Percentiles rank a stretch among this genome's conserved stretches.
phyloP scores from a whole-genome alignment of 768 basidiomycete species.

The Cystobasidium onofrii region DNA sequence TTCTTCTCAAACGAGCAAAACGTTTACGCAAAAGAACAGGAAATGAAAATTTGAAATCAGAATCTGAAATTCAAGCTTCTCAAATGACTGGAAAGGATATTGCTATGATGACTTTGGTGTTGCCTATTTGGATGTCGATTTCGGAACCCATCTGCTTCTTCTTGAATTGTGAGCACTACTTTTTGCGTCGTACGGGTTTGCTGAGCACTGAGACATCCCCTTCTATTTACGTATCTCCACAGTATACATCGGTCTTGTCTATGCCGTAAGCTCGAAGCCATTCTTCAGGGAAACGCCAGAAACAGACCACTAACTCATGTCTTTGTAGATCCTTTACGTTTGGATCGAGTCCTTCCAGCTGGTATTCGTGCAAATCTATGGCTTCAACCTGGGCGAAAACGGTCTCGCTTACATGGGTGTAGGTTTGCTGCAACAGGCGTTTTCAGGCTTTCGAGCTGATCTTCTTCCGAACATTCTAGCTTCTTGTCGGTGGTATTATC shows the following conservation, averaged over 20 bases:
- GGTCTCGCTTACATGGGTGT: constrained; percentile 27
- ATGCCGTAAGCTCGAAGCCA: constrained; percentile 23
- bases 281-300: too few species aligned
- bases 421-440: too few species aligned
- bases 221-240: too few species aligned
- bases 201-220: too few species aligned
- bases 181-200: too few species aligned
- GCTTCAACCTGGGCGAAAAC: constrained; percentile 35
- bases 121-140: constrained; percentile 27
- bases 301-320: too few species aligned
- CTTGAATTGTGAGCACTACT: constrained; percentile 6
- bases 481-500: constrained; percentile 24
- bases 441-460: too few species aligned
- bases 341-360: constrained; percentile 32
- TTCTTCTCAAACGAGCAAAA: constrained; percentile 44
- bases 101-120: constrained; percentile 18
- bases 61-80: constrained; percentile 25
- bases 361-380: constrained; percentile 31
- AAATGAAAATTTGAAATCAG: constrained; percentile 40
- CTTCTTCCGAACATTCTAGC: background rate
- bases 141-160: constrained; percentile 29
- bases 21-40: constrained; percentile 45
- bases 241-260: constrained; percentile 32
- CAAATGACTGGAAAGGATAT: constrained; percentile 32
- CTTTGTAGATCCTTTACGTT: constrained; percentile 17